Conservation (phyloP, 768 basidiomycete species). For the Lyophyllum decastes region DNA sequence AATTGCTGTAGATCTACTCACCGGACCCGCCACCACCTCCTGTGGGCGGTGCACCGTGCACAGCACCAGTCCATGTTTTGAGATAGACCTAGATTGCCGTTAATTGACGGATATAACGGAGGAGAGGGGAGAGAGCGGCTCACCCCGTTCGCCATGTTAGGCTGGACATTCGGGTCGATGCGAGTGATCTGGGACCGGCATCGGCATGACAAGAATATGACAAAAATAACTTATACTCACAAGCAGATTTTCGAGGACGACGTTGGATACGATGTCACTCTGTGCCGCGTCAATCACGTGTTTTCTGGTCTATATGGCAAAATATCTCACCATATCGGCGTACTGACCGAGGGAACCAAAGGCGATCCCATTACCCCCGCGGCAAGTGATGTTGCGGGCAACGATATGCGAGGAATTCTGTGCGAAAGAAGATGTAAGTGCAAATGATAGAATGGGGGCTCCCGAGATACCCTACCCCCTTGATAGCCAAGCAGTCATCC, state of each 20-base stretch:
- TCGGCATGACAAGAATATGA: not conserved
- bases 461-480: constrained; percentile 44
- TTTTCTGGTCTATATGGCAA: not conserved
- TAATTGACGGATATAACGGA: not conserved
- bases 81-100: constrained; percentile 45
- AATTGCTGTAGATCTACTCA: constrained; percentile 17
- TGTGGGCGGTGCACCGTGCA: constrained; percentile 54
- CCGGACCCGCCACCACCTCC: constrained; percentile 57
- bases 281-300: constrained; percentile 17
- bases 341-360: constrained; percentile 65
- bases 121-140: constrained; percentile 8
- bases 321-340: constrained; percentile 40
- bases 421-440: not conserved
- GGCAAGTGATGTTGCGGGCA: constrained; percentile 50
- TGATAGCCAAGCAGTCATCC: constrained; percentile 66
- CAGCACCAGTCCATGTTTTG: constrained; percentile 55
- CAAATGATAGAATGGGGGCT: not conserved
- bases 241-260: constrained; percentile 47
- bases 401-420: constrained; percentile 56
- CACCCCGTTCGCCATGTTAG: constrained; percentile 57
- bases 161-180: constrained; percentile 48
- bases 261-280: constrained; percentile 57
- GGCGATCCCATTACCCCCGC: constrained; percentile 62
- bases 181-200: constrained; percentile 40
- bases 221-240: constrained; percentile 24